Conservation (phyloP, 1,284 basidiomycete genomes). For the Microbotryomycetes sp. region DNA sequence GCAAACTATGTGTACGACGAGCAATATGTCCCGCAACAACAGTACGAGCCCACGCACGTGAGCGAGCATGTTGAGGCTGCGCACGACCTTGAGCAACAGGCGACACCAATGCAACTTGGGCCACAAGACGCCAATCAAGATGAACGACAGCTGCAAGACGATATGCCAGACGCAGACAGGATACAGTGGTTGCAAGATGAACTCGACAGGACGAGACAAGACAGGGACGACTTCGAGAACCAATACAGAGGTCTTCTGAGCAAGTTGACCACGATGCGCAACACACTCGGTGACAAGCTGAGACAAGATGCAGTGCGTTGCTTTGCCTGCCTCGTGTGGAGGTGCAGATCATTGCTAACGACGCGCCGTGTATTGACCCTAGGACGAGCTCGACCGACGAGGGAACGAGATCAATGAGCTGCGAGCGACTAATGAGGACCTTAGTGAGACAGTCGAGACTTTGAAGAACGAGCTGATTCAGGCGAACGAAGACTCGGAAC, state of each 20-base stretch:
- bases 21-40: background rate
- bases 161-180: slow-evolving; percentile 11
- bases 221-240: slow-evolving; percentile 74
- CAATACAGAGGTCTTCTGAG: slow-evolving; percentile 82
- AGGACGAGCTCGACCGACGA: slow-evolving; percentile 93
- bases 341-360: too few relatives aligned
- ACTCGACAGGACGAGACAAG: slow-evolving; percentile 47
- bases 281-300: slow-evolving; percentile 85
- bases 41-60: background rate
- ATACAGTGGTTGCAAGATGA: slow-evolving; percentile 30
- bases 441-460: slow-evolving; percentile 61
- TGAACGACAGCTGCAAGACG: background rate
- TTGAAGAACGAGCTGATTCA: slow-evolving; percentile 69
- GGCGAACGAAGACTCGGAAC: slow-evolving; percentile 65
- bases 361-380: slow-evolving; percentile 18
- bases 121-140: too few relatives aligned
- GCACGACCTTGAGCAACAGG: too few relatives aligned
- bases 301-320: slow-evolving; percentile 87
- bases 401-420: slow-evolving; percentile 72
- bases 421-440: slow-evolving; percentile 64
- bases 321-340: background rate
- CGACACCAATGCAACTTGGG: too few relatives aligned
- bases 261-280: slow-evolving; percentile 88
- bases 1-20: background rate
- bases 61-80: too few relatives aligned